Percentiles rank a stretch among this genome's conserved stretches.
Conservation (phyloP, 257 asterid species). For the Rauvolfia tetraphylla region DNA sequence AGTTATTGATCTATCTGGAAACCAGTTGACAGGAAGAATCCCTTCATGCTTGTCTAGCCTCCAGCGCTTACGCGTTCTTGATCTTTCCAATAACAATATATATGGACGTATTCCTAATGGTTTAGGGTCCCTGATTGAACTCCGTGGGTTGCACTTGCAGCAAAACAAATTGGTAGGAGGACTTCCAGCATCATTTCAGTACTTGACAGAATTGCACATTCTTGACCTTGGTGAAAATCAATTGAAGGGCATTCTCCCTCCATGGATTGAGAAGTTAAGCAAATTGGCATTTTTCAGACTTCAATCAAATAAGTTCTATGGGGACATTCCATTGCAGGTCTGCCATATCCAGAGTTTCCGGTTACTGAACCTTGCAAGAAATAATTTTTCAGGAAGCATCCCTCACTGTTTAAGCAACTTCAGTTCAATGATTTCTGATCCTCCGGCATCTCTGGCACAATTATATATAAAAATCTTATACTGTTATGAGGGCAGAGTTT, state of each 20-base stretch:
- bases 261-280: conserved; percentile 20
- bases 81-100: too few species aligned
- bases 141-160: conserved; percentile 27
- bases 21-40: conserved; percentile 21
- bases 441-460: neutral
- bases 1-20: conserved; percentile 15
- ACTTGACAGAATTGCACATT: conserved; percentile 12
- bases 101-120: conserved; percentile 30
- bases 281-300: conserved; percentile 22
- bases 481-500: conserved; percentile 6
- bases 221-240: conserved; percentile 28
- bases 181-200: conserved; percentile 20
- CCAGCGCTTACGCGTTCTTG: too few species aligned
- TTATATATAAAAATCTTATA: neutral
- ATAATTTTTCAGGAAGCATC: too few species aligned
- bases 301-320: too few species aligned
- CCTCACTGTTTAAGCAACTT: conserved; percentile 28
- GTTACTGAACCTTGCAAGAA: too few species aligned
- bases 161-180: conserved; percentile 25
- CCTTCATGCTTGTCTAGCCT: too few species aligned
- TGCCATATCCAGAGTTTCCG: too few species aligned
- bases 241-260: conserved; percentile 17
- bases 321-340: too few species aligned
- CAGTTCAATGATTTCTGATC: conserved; percentile 22
- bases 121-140: conserved; percentile 10